Conservation (phyloP, 805 yeast species). For the Metschnikowia peoriensis region DNA sequence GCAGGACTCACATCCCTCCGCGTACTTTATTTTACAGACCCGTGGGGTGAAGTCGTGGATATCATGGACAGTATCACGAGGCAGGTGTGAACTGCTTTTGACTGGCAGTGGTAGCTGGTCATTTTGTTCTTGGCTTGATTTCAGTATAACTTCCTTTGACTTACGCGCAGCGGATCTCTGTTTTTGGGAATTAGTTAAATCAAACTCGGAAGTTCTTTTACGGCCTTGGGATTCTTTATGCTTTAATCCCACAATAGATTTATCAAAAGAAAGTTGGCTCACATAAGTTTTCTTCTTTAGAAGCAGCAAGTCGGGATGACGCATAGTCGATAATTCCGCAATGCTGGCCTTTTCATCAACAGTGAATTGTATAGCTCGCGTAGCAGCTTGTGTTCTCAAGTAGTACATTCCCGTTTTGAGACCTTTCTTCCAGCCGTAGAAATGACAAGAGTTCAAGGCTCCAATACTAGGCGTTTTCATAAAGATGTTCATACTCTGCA, state of each 20-base stretch:
- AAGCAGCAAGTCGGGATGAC: neutral
- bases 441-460: constrained; percentile 44
- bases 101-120: neutral
- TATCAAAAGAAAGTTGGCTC: neutral
- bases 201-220: neutral
- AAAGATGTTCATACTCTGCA: constrained; percentile 44
- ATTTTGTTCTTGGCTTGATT: neutral
- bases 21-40: constrained; percentile 29
- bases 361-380: constrained; percentile 37
- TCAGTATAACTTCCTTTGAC: neutral
- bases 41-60: constrained; percentile 36
- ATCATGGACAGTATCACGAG: constrained; percentile 15
- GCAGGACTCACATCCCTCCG: constrained; percentile 24
- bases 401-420: constrained; percentile 42
- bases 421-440: constrained; percentile 39
- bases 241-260: neutral
- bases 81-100: neutral
- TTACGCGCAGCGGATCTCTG: neutral
- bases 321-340: constrained; percentile 1
- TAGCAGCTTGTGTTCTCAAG: constrained; percentile 38
- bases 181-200: neutral
- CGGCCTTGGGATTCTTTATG: neutral
- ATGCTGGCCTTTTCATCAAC: constrained; percentile 7
- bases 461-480: constrained; percentile 37
- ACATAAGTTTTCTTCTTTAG: constrained; percentile 1